Evolutionary conservation across 2,329 filamentous ascomycete genomes (phyloP), one percentile per base, ranked within the genome.

Genomic region (Phialophora chinensis): DNA sequence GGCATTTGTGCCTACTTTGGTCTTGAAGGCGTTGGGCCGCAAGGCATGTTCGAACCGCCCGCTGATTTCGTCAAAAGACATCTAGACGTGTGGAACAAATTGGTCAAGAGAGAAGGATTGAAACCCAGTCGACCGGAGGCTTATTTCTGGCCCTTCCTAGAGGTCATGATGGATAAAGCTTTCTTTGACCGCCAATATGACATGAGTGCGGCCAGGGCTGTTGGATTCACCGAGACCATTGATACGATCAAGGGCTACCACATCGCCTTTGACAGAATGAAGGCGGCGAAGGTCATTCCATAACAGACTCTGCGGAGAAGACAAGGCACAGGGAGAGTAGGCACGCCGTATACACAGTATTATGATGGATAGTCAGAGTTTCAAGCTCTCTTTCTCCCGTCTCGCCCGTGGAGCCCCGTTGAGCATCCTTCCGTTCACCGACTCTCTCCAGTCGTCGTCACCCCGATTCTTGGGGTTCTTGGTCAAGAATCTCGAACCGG

Each of bases 1-100:
- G 66, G 59, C 0, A 63, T 78, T 0, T 74, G 75, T 29, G 50
- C 55, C 5, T 77, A 74, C 68, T 78, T 78, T 60, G 74, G 73
- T 12, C 71, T 78, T 0, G 60, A 69, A 10, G 75, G 75, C 2
- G 67, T 73, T 35, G 68, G 61, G 6, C 74, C 72, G 10, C 31
- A 73, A 31, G 52, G 65, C 2, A 52, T 64, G 14, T 42, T 47
- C 35, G 60, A 25, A 58, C 67, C 65, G 8, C 70, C 71, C 14
- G 57, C 66, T 4, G 55, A 64, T 17, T 74, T 72, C 57, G 66
- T 74, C 17, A 59, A 62, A 25, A 60, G 63, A 44, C 67, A 74
- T 38, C 60, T 42, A 6, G 54, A 29, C 2, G n/a, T 38, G 1
- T 75, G 72, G 72, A 23, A 70, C 2, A 50, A 56, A 4, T 49